Base-by-base conservation (phyloP, 306 rosid species). In the Pterocarpus santalinus region DNA sequence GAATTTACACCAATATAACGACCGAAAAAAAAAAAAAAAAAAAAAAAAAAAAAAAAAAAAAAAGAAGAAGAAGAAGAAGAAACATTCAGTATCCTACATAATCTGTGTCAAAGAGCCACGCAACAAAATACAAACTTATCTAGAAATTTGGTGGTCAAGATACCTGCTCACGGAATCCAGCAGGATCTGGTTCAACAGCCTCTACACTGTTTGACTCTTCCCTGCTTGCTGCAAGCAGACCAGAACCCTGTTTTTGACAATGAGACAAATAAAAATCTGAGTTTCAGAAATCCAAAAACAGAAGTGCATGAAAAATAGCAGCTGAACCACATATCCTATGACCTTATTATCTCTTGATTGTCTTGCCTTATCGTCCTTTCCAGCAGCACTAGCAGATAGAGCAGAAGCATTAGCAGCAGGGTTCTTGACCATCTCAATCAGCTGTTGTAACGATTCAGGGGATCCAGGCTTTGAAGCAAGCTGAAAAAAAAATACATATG, bases 131-230 rank as follows among this genome's bases (percentile, higher is more conserved):
- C 17, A 66, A 86, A 66, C 33, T 64, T 47, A 38, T 51, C 61
- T 11, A 75, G 41, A 13, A 65, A 71, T 66, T 60, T 82, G 22
- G 16, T 69, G 7, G 80, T 34, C 77, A 69, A 41, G 33, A 71
- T 89, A 93, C 99, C 99, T 93, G 94, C 75, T 96, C 97, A 15
- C 90, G 94, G 74, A 96, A 96, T 74, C 97, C 97, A 90, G 89
- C 87, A 55, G 98, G 92, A 87, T 96, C 99, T 51, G 97, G 91
- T 79, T 92, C 98, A 4, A 79, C 64, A 72, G 92, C 81, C 79
- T 92, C 99, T 8, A 83, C 77, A 72, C 47, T 70, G 75, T 78
- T 84, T 60, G 84, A 84, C 36, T 91, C 99, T 69, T 95, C 99
- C 85, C 89, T 85, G 82, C 57, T 84, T 10, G 76, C 82, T 13